Percentiles rank a stretch among this genome's conserved stretches.
phyloP scores from a whole-genome alignment of 2,329 filamentous ascomycete genomes.

The Cladosporium sp. region DNA sequence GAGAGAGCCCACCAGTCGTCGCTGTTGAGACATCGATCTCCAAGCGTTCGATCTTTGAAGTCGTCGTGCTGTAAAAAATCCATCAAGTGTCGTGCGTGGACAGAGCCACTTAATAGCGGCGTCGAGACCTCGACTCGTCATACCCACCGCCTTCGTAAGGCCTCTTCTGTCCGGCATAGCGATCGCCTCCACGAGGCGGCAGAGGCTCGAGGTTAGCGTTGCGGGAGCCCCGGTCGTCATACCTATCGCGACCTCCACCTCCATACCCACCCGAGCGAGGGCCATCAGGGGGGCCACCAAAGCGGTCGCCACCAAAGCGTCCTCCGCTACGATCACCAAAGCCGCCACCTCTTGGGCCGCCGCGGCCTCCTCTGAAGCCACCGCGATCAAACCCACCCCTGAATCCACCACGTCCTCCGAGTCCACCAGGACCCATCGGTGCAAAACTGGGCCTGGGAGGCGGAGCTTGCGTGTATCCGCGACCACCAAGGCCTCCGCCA shows the following conservation, averaged over 20 bases:
- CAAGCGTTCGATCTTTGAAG: too few relatives aligned
- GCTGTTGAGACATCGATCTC: background rate
- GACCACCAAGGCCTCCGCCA: slow-evolving; percentile 86
- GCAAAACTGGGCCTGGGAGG: slow-evolving; percentile 60
- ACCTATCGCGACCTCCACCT: slow-evolving; percentile 30
- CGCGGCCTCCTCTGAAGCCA: slow-evolving; percentile 45
- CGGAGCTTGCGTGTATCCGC: slow-evolving; percentile 83
- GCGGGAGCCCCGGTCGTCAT: slow-evolving; percentile 46
- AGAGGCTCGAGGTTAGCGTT: slow-evolving; percentile 84
- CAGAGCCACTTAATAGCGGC: slow-evolving; percentile 48
- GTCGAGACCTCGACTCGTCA: slow-evolving; percentile 66
- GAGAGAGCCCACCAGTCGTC: too few relatives aligned
- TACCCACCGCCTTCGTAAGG: slow-evolving; percentile 67
- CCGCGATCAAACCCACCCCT: slow-evolving; percentile 49
- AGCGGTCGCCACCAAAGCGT: slow-evolving; percentile 41
- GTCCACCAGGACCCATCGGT: slow-evolving; percentile 52
- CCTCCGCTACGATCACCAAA: slow-evolving; percentile 19
- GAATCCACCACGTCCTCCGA: slow-evolving; percentile 44
- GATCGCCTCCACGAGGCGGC: slow-evolving; percentile 59
- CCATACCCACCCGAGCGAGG: slow-evolving; percentile 43
- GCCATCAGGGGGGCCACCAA: slow-evolving; percentile 40
- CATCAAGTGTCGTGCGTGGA: slow-evolving; percentile 1
- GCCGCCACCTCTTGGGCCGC: slow-evolving; percentile 41
- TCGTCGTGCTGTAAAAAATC: slow-evolving; percentile 9
- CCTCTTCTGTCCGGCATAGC: too few relatives aligned